Base-by-base conservation (phyloP, 176 grass and related monocot species). In the Oryza punctata region DNA sequence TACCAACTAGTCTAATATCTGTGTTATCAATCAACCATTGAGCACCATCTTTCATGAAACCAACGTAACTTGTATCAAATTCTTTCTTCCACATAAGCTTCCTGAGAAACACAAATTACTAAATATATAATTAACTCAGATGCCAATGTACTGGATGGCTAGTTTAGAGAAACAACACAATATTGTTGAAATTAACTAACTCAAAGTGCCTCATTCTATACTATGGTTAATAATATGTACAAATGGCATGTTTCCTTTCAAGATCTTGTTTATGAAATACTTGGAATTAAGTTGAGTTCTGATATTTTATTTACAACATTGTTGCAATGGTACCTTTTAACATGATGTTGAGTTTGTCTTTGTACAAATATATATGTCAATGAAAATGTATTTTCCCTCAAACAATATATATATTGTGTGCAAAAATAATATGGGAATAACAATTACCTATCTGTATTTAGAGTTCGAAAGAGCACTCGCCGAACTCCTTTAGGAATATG, bases 11-110 rank as follows among this genome's bases (percentile, higher is more conserved):
- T 88, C 90, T 91, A 41, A 97, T 85, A 49, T 92, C 85, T 27
- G 91, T 97, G 67, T 97, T 97, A 82, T 94, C 91, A 13, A 97
- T 83, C 64, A 97, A 81, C 94, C 94, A 97, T 30, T 90, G 94
- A 19, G 94, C 89, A 81, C 91, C 91, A 45, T 97, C 91, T 78
- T 89, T 86, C 94, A 90, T 97, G 85, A 97, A 97, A 37, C 91
- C 91, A 76, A 97, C 89, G 70, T 88, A 97, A 54, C 91, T 94
- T 40, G 89, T 44, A 75, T 97, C 89, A 63, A 86, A 97, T 72
- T 94, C 82, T 74, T 91, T 97, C 85, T 94, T 94, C 91, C 91
- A 94, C 89, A 94, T 97, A 68, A 97, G 87, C 69, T 90, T 72
- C 76, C 91, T 94, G 81, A 24, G 78, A 41, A 67, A 73, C 14